Evolutionary conservation across 2,329 filamentous ascomycete genomes (phyloP).

Genomic region (Ceratocystiopsis minuta): DNA sequence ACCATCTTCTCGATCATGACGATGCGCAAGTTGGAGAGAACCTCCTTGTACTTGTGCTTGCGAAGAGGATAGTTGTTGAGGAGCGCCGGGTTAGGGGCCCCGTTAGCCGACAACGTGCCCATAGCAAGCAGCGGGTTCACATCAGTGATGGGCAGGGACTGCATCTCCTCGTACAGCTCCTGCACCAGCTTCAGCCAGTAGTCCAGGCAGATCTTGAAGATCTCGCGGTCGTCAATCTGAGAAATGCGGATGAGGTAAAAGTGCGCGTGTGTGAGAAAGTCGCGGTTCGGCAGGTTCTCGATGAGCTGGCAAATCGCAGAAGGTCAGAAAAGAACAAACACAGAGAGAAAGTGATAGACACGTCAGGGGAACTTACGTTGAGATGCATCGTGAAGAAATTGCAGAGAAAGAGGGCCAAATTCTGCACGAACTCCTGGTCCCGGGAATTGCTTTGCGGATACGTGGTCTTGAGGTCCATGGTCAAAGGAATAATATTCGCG

Average conservation of each 20-base stretch:
- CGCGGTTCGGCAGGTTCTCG: slow-evolving; percentile 85
- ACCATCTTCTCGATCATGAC: slow-evolving; percentile 99
- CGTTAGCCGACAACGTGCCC: slow-evolving; percentile 56
- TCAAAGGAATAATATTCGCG: slow-evolving; percentile 78
- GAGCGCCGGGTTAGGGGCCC: slow-evolving; percentile 69
- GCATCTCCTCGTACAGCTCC: slow-evolving; percentile 98
- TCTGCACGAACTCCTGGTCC: slow-evolving; percentile 96
- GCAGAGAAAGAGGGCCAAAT: slow-evolving; percentile 84
- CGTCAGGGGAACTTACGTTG: slow-evolving; percentile 33
- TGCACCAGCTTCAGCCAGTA: slow-evolving; percentile 99
- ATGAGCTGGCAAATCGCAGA: slow-evolving; percentile 42
- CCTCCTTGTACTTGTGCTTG: slow-evolving; percentile 95
- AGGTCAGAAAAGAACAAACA: slow-evolving; percentile 3
- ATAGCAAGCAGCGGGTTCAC: slow-evolving; percentile 69
- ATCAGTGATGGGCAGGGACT: slow-evolving; percentile 82
- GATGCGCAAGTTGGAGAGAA: slow-evolving; percentile 79
- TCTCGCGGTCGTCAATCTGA: slow-evolving; percentile 95
- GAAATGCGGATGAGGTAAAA: slow-evolving; percentile 97
- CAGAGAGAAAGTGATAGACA: neutral
- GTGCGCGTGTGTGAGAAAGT: slow-evolving; percentile 88
- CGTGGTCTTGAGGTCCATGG: slow-evolving; percentile 76
- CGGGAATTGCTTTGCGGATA: slow-evolving; percentile 81
- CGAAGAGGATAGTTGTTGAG: slow-evolving; percentile 80
- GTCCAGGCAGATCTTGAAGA: slow-evolving; percentile 98
- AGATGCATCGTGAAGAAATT: slow-evolving; percentile 95